Base-by-base conservation (phyloP, 1,284 basidiomycete genomes). In the Sporisorium graminicola region DNA sequence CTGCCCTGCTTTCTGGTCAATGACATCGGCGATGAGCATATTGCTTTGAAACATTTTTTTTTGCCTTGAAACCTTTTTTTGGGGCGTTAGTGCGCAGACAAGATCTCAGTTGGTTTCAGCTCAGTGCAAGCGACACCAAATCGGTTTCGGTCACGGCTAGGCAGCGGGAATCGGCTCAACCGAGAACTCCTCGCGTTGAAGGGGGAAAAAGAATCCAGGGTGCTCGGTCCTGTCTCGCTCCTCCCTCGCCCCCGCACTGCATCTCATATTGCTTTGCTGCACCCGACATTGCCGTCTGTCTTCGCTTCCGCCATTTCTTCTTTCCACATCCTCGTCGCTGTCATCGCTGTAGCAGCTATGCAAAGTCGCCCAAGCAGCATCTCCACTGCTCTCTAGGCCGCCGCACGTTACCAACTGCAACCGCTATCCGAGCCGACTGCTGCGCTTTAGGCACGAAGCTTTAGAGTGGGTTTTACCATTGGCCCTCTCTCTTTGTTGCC, bases 211-310 rank as follows among this genome's bases (percentile, higher is more conserved):
- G 29, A 47, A 24, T 13, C 8, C 14, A 29, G 18, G 29, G 18
- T n/a, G 47, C 57, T 71, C 69, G 69, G 69, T 72, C 69, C 44
- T 58, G 24, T 43, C 56, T 72, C 63, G 69, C 69, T 65, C 43
- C 43, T 51, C 5, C 51, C 46, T 72, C 63, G 69, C 69, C 63
- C 68, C 68, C 68, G 68, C 68, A 71, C 46, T 67, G 59, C 55
- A 62, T 58, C 55, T 42, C 18, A 16, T 27, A 29, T 55, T 51
- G 35, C 43, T 43, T 22, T 35, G 37, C 35, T n/a, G 20, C n/a
- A n/a, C n/a, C n/a, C n/a, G n/a, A n/a, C 46, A 13, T 49, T 49
- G 44, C 35, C 14, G 22, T 44, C 47, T 27, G 47, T 18, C 18
- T 2, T 49, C 18, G 47, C 29, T 20, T n/a, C 27, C 20, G n/a